Evolutionary conservation across 192 early-diverging fungal species (phyloP).

Genomic region (Gonapodya sp.): DNA sequence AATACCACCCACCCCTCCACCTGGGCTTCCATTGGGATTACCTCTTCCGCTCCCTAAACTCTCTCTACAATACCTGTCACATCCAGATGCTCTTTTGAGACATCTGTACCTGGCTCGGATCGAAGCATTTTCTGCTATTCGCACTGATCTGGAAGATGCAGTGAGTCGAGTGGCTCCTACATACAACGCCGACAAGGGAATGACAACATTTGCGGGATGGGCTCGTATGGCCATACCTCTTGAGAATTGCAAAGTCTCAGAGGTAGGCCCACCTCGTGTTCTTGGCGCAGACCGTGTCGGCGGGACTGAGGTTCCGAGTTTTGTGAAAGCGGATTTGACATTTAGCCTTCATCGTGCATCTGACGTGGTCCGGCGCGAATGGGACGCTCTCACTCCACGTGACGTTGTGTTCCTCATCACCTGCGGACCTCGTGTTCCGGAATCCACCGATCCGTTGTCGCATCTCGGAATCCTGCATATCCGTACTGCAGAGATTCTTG

Average conservation of each 20-base stretch:
- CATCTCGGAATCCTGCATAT: conserved; percentile 69
- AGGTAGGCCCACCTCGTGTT: background rate
- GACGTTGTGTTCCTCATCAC: conserved; percentile 84
- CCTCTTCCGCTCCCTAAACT: conserved; percentile 75
- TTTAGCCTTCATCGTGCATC: conserved; percentile 58
- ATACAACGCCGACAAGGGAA: conserved; percentile 31
- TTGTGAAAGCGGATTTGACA: conserved; percentile 72
- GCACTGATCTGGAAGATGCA: conserved; percentile 82
- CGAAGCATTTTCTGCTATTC: conserved; percentile 74
- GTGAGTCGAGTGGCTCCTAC: conserved; percentile 69
- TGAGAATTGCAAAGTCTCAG: conserved; percentile 33
- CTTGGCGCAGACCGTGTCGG: background rate
- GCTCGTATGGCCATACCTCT: conserved; percentile 80
- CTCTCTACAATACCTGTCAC: conserved; percentile 84
- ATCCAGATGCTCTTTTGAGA: conserved; percentile 83
- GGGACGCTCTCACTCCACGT: conserved; percentile 73
- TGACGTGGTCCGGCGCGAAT: conserved; percentile 68
- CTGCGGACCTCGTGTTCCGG: conserved; percentile 25
- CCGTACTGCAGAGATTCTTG: conserved; percentile 78
- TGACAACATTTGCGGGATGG: conserved; percentile 83
- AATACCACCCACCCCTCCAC: background rate
- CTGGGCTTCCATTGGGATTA: background rate
- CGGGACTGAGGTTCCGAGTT: conserved; percentile 37
- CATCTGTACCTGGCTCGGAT: conserved; percentile 74
- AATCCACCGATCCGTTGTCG: conserved; percentile 34